Base-by-base conservation (phyloP, 352 stramenopile species). In the Phytophthora lateralis region DNA sequence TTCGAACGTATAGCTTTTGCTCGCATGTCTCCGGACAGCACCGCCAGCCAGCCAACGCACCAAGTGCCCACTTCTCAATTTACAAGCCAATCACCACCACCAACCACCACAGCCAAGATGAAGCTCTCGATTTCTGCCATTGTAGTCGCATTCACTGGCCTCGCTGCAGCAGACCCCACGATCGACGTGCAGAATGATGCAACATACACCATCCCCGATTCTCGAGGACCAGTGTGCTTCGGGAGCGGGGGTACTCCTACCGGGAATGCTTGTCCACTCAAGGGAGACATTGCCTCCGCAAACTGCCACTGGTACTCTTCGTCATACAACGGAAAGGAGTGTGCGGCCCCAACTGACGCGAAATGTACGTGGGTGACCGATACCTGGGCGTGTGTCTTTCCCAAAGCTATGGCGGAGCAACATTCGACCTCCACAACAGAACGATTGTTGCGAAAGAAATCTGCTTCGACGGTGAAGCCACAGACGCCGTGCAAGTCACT, bases 261-360 rank as follows among this genome's bases (percentile, higher is more conserved):
- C 9, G 76, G 73, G 6, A 69, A n/a, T 8, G 55, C 63, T 9
- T 82, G 76, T 54, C 73, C 76, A 21, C 58, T 54, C 26, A 71
- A 71, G 32, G 73, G 73, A 34, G 64, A 78, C 27, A 43, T 58
- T 10, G 57, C 73, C 3, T 52, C 30, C 1, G 27, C 55, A 10
- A 55, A 65, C 38, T 85, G 76, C 56, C 58, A 72, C 41, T 47
- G 43, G 38, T 57, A 62, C 51, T 42, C 78, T 26, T 35, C 66
- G 14, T 73, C 63, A 18, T 82, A 50, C 50, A 53, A 78, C 18
- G 60, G 55, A 29, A 56, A 17, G 27, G 30, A 45, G 18, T 78
- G 69, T 17, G 43, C 69, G 4, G 55, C 57, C 1, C 56, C 59
- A 42, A 62, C 63, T 44, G 60, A 74, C 43, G 55, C 65, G 0